phyloP scores from a whole-genome alignment of 1,284 basidiomycete genomes.

The Tilletia horrida region DNA sequence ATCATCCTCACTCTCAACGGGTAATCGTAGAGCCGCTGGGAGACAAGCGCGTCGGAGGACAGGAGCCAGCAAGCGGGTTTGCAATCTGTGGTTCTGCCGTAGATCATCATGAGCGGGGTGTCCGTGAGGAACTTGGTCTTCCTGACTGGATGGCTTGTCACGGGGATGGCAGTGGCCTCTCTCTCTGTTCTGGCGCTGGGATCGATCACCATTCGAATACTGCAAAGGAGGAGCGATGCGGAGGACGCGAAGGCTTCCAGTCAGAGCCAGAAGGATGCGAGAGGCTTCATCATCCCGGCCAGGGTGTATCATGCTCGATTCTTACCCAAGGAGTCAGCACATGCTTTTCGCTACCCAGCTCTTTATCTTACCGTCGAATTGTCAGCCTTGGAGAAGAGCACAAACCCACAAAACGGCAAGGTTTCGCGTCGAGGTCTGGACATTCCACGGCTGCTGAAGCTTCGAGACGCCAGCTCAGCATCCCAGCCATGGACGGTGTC shows the following conservation, averaged over 20 bases:
- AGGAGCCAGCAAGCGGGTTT: too few species aligned
- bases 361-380: conserved; percentile 66
- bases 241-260: background rate
- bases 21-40: too few species aligned
- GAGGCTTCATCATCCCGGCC: conserved; percentile 30
- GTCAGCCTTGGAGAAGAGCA: conserved; percentile 60
- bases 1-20: too few species aligned
- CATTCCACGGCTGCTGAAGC: conserved; percentile 18
- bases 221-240: background rate
- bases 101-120: too few species aligned
- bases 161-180: background rate
- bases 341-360: conserved; percentile 67
- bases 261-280: too few species aligned
- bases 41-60: too few species aligned
- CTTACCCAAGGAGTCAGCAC: conserved; percentile 61
- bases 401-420: conserved; percentile 59
- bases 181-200: background rate
- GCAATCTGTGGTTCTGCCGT: too few species aligned
- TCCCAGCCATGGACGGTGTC: conserved; percentile 22
- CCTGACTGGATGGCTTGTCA: background rate
- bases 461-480: conserved; percentile 21
- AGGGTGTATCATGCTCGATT: conserved; percentile 61
- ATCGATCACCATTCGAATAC: background rate
- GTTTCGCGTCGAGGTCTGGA: conserved; percentile 54
- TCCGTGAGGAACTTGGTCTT: too few species aligned